phyloP scores from a whole-genome alignment of 108 stramenopile genomes.

The Conticribra guillardii region DNA sequence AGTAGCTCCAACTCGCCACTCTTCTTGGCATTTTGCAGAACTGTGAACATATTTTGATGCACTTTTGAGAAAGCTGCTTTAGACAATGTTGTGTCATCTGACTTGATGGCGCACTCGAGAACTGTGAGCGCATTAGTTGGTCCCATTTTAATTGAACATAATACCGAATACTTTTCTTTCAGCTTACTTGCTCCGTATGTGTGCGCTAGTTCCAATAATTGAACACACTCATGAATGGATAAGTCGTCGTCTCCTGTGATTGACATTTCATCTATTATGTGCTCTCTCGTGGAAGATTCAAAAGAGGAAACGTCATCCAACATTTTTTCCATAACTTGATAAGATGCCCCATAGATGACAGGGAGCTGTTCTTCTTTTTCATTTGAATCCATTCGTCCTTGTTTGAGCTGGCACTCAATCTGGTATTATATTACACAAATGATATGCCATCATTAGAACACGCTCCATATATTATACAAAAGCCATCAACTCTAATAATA shows the following conservation, averaged over 20 bases:
- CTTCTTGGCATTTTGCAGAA: too few relatives aligned
- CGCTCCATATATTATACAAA: too few relatives aligned
- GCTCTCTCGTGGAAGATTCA: neutral
- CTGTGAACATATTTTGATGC: too few relatives aligned
- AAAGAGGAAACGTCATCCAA: constrained; percentile 1
- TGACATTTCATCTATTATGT: neutral
- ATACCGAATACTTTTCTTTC: constrained; percentile 1
- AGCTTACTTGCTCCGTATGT: neutral
- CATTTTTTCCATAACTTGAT: constrained; percentile 3
- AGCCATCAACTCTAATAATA: too few relatives aligned
- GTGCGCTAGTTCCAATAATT: constrained; percentile 2
- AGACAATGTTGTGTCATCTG: neutral
- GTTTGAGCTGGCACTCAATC: neutral
- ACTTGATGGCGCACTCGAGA: neutral
- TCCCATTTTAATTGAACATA: constrained; percentile 2
- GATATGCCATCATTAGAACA: neutral
- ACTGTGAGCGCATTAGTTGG: neutral
- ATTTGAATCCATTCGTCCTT: too few relatives aligned
- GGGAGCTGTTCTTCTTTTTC: constrained; percentile 6
- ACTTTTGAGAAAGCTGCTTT: neutral
- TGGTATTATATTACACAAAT: neutral
- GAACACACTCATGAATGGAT: neutral
- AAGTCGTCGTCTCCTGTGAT: constrained; percentile 1
- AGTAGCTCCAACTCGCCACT: too few relatives aligned
- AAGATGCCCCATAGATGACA: neutral